Base-by-base conservation (phyloP, 495 filamentous ascomycete species). In the Terfezia claveryi region DNA sequence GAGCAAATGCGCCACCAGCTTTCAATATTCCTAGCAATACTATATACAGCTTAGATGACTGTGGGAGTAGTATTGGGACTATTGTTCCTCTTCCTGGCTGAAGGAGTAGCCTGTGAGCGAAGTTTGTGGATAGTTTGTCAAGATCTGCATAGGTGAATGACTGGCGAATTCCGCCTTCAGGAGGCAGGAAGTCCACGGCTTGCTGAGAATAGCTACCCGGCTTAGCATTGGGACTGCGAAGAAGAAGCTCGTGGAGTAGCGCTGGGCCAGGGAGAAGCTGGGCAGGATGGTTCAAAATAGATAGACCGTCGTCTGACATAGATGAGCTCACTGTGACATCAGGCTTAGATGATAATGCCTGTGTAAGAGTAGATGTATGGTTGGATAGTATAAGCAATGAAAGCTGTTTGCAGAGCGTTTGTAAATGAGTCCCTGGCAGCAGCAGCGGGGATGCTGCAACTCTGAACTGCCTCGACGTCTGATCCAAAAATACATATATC, bases 1-100 rank as follows among this genome's bases (percentile, higher is more conserved):
- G 84, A 53, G 85, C 89, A 58, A 92, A 91, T 8, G 85, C 83
- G 8, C 71, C 82, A 0, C 86, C 86, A 8, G 79, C 76, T 60
- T 84, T 85, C 11, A 91, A 71, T 51, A 85, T 78, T 0, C 78
- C 85, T 6, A 92, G 63, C 50, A 80, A 72, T 0, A 81, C 66
- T 53, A 86, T 70, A 62, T 91, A 93, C 10, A 93, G 72, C 23
- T 78, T 71, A 17, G 77, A 73, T 6, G 74, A 78, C 63, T 91
- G 85, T 8, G 79, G 77, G 6, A 87, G 62, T 9, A 87, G 72
- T 8, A 91, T 69, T 0, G 86, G 85, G 16, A 91, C 71, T n/a
- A 87, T 71, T 27, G 51, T 51, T 14, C 52, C 14, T 3, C 37
- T 27, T 10, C 51, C 53, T 59, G 4, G 50, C 14, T 50, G 52